A percentile compares a stretch with the other conserved stretches of the same genome.
These are phyloP conservation scores for Pulveroboletus sp. DNA, from an alignment of 1,284 basidiomycete species.

Conservation along the genomic window DNA sequence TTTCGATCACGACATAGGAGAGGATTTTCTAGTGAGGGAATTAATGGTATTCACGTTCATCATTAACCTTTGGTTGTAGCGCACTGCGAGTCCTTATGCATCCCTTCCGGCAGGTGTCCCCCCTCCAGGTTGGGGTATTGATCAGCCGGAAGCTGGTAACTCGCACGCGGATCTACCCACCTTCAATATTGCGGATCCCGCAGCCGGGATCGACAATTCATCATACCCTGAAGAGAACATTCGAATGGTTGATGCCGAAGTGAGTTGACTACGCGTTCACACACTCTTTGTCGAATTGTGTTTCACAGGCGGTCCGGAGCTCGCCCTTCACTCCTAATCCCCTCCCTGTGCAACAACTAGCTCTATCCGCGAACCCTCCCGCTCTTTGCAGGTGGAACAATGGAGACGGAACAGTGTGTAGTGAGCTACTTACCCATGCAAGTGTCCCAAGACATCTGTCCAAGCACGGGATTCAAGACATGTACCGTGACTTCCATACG, in stretches of 20 bases:
- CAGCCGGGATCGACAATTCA: neutral
- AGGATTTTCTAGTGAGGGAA: neutral
- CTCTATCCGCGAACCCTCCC: neutral
- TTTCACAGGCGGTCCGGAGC: neutral
- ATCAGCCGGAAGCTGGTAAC: neutral
- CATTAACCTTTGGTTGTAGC: conserved; percentile 3
- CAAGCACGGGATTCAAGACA: conserved; percentile 16
- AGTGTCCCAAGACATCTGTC: conserved; percentile 19
- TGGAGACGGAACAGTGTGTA: conserved; percentile 5
- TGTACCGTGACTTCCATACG: neutral
- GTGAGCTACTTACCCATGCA: neutral
- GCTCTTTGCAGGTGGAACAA: conserved; percentile 8
- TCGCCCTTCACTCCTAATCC: too few relatives aligned
- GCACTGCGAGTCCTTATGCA: too few relatives aligned
- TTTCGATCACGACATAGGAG: neutral
- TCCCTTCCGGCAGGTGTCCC: neutral
- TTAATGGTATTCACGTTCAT: neutral
- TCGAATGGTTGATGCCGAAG: neutral
- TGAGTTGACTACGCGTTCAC: neutral
- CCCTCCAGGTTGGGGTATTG: neutral
- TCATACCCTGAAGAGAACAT: neutral
- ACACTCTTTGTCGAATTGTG: neutral
- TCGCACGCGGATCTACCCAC: neutral
- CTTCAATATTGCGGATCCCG: neutral
- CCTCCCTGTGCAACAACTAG: neutral